Conservation (phyloP, 202 grass and related monocot species). For the Tripidium arundinaceum region DNA sequence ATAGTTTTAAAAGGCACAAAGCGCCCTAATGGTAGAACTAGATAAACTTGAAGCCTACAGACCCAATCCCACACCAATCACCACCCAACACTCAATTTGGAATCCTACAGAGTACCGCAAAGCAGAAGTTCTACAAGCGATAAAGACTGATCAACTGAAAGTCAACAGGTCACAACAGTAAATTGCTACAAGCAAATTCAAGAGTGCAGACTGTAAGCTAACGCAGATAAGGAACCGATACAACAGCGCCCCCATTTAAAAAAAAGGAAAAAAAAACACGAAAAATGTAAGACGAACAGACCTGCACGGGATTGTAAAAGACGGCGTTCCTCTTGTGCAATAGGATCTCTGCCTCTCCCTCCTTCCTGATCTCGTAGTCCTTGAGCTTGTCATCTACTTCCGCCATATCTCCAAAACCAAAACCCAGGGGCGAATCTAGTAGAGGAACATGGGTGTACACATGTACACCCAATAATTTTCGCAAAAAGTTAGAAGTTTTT, state of each 20-base stretch:
- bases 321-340: constrained; percentile 68
- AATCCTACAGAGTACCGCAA: not conserved
- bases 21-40: not conserved
- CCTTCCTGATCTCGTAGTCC: constrained; percentile 65
- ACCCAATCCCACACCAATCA: not conserved
- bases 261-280: not conserved
- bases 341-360: constrained; percentile 92
- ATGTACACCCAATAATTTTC: not conserved
- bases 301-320: constrained; percentile 92
- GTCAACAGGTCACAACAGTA: not conserved
- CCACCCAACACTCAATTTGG: not conserved
- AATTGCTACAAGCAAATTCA: not conserved
- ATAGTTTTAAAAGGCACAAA: not conserved
- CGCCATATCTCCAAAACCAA: constrained; percentile 46
- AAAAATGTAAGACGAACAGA: not conserved
- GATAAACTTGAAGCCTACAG: not conserved
- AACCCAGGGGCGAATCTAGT: not conserved
- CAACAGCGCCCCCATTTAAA: not conserved
- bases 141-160: not conserved
- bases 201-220: not conserved
- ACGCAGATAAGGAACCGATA: not conserved
- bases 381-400: constrained; percentile 49
- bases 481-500: too few species aligned
- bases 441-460: not conserved
- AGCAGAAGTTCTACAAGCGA: not conserved